Evolutionary conservation across 306 rosid species (phyloP), one percentile per base, ranked within the genome.

Genomic region (Cajanus cajan): DNA sequence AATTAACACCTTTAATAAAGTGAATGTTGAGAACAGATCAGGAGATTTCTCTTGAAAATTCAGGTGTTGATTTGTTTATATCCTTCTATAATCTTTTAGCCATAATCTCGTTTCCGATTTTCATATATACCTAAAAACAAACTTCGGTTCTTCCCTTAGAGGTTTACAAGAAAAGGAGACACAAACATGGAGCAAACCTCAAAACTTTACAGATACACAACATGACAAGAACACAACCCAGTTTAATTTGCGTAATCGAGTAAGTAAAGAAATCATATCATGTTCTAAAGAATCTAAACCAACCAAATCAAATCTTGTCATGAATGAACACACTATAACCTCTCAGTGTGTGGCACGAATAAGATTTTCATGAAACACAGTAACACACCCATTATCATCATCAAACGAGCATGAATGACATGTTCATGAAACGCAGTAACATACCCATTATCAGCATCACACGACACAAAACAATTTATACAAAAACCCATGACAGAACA

Each of bases 271-370:
- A 65, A 11, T 28, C 16, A 28, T 40, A 4, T 16, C 40, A 36
- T 34, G 34, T 63, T 41, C 31, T 0, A n/a, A n/a, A n/a, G n/a
- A n/a, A n/a, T n/a, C n/a, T n/a, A 41, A 43, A 24, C 51, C 59
- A 19, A 40, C 64, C 14, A 28, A 72, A 50, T 21, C 40, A 80
- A 51, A 67, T 21, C 18, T n/a, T 63, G 9, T 57, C 71, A 81
- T 37, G 50, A 65, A 65, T 18, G 50, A 2, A 63, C 21, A 61
- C 2, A 63, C 25, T 15, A 15, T 6, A 28, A 25, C 74, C 62
- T 7, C 7, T 24, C 19, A 25, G 47, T 22, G 48, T 6, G 19
- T 5, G 67, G 44, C 74, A 73, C 19, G 68, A 64, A 73, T 41
- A 16, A 25, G n/a, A 18, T 34, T 25, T 4, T 22, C 5, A 74